phyloP scores from a whole-genome alignment of 164 flowering plant genomes.

The Kalanchoe fedtschenkoi region DNA sequence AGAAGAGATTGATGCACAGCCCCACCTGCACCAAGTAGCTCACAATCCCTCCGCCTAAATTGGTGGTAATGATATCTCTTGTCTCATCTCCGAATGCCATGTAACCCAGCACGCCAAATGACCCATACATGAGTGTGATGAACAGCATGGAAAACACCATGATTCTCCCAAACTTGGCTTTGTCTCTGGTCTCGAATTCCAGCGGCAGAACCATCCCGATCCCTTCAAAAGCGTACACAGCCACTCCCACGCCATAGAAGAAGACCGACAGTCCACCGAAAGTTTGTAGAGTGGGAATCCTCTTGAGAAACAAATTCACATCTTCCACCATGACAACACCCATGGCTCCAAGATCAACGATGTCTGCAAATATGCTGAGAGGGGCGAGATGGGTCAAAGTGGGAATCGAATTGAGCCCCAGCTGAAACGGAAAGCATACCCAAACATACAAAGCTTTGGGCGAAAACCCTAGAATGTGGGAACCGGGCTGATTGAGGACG shows the following conservation, averaged over 20 bases:
- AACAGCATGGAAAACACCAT: conserved; percentile 48
- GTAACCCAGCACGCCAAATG: conserved; percentile 77
- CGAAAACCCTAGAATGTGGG: conserved; percentile 20
- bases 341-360: conserved; percentile 79
- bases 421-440: conserved; percentile 69
- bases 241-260: conserved; percentile 72
- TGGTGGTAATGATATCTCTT: conserved; percentile 67
- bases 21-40: conserved; percentile 66
- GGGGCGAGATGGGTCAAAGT: conserved; percentile 82
- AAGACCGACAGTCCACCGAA: conserved; percentile 55
- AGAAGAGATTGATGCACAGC: conserved; percentile 63
- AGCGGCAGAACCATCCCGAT: conserved; percentile 76
- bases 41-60: conserved; percentile 51
- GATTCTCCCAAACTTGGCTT: conserved; percentile 45
- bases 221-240: conserved; percentile 81
- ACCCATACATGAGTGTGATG: conserved; percentile 48
- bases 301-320: conserved; percentile 21
- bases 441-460: conserved; percentile 43
- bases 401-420: conserved; percentile 68
- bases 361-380: conserved; percentile 84
- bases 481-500: conserved; percentile 17
- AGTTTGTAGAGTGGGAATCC: conserved; percentile 29
- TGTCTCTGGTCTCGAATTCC: conserved; percentile 57
- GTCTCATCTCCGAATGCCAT: conserved; percentile 75
- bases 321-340: conserved; percentile 78